Conservation (phyloP, 805 yeast genomes). For the Sugiyamaella lignohabitans region DNA sequence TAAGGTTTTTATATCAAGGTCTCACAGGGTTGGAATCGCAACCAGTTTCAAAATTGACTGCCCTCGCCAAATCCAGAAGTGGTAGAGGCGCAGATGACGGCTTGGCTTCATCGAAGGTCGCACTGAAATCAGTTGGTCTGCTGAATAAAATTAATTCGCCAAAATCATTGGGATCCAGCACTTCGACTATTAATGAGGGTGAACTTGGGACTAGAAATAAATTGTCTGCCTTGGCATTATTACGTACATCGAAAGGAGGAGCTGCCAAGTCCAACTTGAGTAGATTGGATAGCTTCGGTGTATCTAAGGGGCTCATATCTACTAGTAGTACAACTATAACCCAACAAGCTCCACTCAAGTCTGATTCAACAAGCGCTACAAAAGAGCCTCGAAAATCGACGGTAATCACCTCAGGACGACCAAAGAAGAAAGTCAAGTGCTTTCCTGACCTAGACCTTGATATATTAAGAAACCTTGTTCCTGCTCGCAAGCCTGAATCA, state of each 20-base stretch:
- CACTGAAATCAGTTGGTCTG: conserved; percentile 8
- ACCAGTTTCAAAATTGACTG: conserved; percentile 39
- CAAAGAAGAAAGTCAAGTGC: no score
- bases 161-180: no score
- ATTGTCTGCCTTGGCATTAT: no score
- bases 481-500: conserved; percentile 1
- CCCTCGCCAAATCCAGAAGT: conserved; percentile 38
- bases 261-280: no score
- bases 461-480: neutral
- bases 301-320: neutral
- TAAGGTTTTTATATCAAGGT: conserved; percentile 9
- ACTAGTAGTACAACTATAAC: neutral
- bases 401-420: no score
- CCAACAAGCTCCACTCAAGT: neutral
- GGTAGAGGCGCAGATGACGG: neutral
- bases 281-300: neutral
- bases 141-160: conserved; percentile 8
- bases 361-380: neutral
- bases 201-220: no score
- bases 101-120: neutral
- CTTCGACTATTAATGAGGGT: no score
- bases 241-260: no score
- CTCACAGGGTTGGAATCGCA: conserved; percentile 9
- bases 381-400: neutral
- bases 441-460: conserved; percentile 15